Base-by-base conservation (phyloP, 208 protist genomes). In the Trypanosoma vivax region DNA sequence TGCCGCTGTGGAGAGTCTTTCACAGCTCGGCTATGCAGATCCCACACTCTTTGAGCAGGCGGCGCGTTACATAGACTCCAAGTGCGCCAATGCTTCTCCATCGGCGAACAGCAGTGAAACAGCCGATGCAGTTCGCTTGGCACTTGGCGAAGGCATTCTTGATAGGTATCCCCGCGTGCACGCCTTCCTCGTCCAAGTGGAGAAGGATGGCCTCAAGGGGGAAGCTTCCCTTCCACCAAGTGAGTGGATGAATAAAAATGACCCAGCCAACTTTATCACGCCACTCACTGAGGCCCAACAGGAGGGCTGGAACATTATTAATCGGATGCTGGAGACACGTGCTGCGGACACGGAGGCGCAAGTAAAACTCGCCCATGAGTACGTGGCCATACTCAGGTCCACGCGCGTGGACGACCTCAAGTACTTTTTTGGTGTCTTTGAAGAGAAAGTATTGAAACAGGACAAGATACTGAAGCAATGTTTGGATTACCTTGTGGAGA, bases 391-490 rank as follows among this genome's bases (percentile, higher is more conserved):
- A 31, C 60, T 94, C 14, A 65, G 64, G n/a, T 35, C 59, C 14
- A 68, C 74, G 9, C 82, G 78, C 38, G 80, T 84, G 1, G 86
- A 90, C 67, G 86, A 94, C 49, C 76, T 79, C 58, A 86, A 83
- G 49, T 79, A 78, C 54, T 90, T 94, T 46, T 94, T 94, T 58
- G 83, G 60, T 33, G 70, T 88, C 21, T 94, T 73, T 57, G 79
- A 76, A 37, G 80, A 90, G 9, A 94, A 94, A 55, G 83, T 88
- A 50, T 48, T 90, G 9, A 94, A 94, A 68, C 65, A 88, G 34
- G 86, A 94, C 61, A 72, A 77, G 56, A 30, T 90, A 43, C 69
- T 94, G 31, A 77, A 79, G 58, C 48, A 67, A 54, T 83, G 80
- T 52, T 64, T 94, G 9, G 67, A 83, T 46, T 46, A 64, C 31